These are phyloP conservation scores for Pythium brassicae DNA, from an alignment of 352 stramenopile species.

Conservation along the genomic window DNA sequence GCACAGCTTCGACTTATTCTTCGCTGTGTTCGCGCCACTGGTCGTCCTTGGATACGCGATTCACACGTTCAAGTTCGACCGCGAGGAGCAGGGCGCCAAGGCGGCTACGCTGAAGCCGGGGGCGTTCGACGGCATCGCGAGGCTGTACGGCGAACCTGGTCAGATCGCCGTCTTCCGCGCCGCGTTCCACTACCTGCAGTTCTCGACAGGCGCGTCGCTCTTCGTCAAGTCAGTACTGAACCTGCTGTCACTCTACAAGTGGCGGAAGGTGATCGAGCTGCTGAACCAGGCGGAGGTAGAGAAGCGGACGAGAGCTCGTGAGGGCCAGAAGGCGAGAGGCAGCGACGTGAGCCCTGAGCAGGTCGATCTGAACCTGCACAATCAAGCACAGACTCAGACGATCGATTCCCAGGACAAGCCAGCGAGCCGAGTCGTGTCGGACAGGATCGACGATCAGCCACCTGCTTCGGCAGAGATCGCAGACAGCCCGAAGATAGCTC, in stretches of 20 bases:
- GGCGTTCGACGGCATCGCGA: slow-evolving; percentile 14
- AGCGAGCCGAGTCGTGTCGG: no score
- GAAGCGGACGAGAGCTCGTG: not conserved
- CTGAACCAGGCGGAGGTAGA: not conserved
- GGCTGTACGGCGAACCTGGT: slow-evolving; percentile 18
- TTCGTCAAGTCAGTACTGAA: slow-evolving; percentile 31
- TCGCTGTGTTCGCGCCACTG: slow-evolving; percentile 23
- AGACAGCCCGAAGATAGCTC: no score
- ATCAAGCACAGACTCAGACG: no score
- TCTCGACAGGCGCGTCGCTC: slow-evolving; percentile 10
- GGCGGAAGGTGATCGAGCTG: slow-evolving; percentile 26
- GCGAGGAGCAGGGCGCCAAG: slow-evolving; percentile 1
- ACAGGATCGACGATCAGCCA: no score
- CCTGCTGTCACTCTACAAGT: slow-evolving; percentile 36
- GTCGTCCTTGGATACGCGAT: slow-evolving; percentile 20
- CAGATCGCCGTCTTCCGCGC: slow-evolving; percentile 17
- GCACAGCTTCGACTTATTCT: slow-evolving; percentile 21
- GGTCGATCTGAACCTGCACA: no score
- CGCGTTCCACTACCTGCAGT: slow-evolving; percentile 15
- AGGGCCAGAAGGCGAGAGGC: not conserved
- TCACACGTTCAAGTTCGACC: slow-evolving; percentile 20
- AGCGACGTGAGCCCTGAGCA: no score
- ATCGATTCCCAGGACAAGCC: no score
- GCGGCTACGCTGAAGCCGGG: slow-evolving; percentile 3
- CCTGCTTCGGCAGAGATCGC: no score